Base-by-base conservation (phyloP, 805 yeast species). In the Candida pini region DNA sequence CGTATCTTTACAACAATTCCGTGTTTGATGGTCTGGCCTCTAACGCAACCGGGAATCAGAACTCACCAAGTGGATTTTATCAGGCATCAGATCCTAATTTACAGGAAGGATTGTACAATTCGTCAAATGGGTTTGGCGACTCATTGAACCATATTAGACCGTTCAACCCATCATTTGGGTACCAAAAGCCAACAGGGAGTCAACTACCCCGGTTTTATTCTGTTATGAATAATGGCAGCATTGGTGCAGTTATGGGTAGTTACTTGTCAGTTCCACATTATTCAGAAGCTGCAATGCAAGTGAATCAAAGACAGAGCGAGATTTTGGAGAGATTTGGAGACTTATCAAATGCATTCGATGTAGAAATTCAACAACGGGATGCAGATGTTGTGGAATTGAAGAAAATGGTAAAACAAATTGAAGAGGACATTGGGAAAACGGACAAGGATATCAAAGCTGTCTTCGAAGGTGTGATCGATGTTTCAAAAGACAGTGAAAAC, bases 201-300 rank as follows among this genome's bases (percentile, higher is more conserved):
- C 49, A 47, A 25, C 39, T 41, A 5, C n/a, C n/a, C n/a, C n/a
- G n/a, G n/a, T n/a, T n/a, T n/a, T 41, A 33, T 28, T 36, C 49
- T 12, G 19, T 40, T n/a, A 18, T 43, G 23, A 47, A 46, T 35
- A 45, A 43, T 7, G n/a, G n/a, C n/a, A n/a, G n/a, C n/a, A n/a
- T n/a, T n/a, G n/a, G n/a, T n/a, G n/a, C n/a, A n/a, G n/a, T n/a
- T n/a, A n/a, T n/a, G n/a, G 41, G 47, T 3, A 44, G 41, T 24
- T 49, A 43, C 24, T 34, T 53, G 19, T 39, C 51, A 5, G 52
- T 49, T 8, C 71, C 73, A 0, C 76, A 69, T 48, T 54, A 60
- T 12, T 68, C 78, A 3, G 78, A 73, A 48, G 68, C 76, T 20
- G 78, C 78, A 1, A 69, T 72, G 46, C 68, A 66, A 30, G 75